phyloP scores from a whole-genome alignment of 2,329 filamentous ascomycete species.

The Pezicula neosporulosa region DNA sequence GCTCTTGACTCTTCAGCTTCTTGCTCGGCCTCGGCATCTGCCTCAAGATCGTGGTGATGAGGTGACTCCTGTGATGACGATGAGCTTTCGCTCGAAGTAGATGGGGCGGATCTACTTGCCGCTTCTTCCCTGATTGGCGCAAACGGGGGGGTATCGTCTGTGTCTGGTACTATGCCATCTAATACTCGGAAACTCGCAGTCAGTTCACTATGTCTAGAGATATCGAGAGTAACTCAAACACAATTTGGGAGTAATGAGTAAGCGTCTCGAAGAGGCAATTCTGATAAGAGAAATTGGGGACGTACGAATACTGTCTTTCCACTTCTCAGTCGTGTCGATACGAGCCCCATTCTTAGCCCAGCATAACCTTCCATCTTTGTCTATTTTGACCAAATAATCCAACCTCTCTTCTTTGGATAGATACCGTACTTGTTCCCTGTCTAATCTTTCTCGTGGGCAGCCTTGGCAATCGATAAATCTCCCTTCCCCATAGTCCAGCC shows the following conservation, averaged over 20 bases:
- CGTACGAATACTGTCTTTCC: slow-evolving; percentile 66
- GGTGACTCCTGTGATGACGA: slow-evolving; percentile 30
- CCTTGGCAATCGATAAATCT: slow-evolving; percentile 64
- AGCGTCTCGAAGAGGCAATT: too few species aligned
- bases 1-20: slow-evolving; percentile 57
- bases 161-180: slow-evolving; percentile 62
- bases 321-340: slow-evolving; percentile 73
- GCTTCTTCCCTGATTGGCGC: slow-evolving; percentile 18
- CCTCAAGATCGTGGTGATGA: slow-evolving; percentile 19
- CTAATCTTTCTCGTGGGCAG: slow-evolving; percentile 71
- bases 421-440: slow-evolving; percentile 79
- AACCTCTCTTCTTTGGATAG: slow-evolving; percentile 77
- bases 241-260: too few species aligned
- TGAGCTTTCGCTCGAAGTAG: slow-evolving; percentile 11
- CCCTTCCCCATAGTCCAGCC: slow-evolving; percentile 82
- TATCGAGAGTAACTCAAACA: too few species aligned
- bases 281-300: too few species aligned
- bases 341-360: slow-evolving; percentile 81
- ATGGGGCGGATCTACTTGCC: slow-evolving; percentile 11
- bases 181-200: too few species aligned
- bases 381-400: slow-evolving; percentile 76
- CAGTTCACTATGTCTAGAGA: too few species aligned
- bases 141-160: slow-evolving; percentile 57
- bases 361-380: slow-evolving; percentile 69
- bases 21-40: slow-evolving; percentile 32